Percentiles rank a stretch among this genome's conserved stretches.
phyloP scores from a whole-genome alignment of 495 filamentous ascomycete genomes.

The Tuber borchii region DNA sequence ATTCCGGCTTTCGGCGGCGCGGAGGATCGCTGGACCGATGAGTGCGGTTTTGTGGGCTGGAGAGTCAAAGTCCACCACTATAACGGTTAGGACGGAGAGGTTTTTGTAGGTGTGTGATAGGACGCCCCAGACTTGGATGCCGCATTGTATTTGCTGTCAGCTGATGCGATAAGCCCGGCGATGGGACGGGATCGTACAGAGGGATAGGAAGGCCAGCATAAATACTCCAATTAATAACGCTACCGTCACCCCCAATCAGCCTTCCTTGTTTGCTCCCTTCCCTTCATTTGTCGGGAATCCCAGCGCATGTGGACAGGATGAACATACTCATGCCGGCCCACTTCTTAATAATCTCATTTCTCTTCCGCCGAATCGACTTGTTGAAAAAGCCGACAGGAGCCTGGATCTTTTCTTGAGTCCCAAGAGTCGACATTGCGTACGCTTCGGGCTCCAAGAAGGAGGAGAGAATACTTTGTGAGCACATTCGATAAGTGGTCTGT shows the following conservation, averaged over 20 bases:
- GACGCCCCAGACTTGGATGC: constrained; percentile 50
- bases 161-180: background rate
- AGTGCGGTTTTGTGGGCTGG: constrained; percentile 47
- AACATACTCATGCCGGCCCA: constrained; percentile 22
- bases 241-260: background rate
- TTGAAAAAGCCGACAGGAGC: background rate
- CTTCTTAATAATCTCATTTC: constrained; percentile 3
- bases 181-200: constrained; percentile 4
- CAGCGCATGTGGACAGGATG: background rate
- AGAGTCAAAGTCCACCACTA: constrained; percentile 62
- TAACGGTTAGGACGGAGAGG: constrained; percentile 49
- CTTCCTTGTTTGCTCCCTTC: background rate
- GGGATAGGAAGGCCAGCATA: constrained; percentile 9
- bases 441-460: background rate
- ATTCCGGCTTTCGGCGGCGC: constrained; percentile 44
- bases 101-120: constrained; percentile 51
- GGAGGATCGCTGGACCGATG: constrained; percentile 53
- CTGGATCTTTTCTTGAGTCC: background rate
- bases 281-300: background rate
- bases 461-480: background rate
- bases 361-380: constrained; percentile 4
- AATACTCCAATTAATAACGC: constrained; percentile 9
- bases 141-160: background rate
- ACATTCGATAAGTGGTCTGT: background rate
- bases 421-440: background rate